Evolutionary conservation across 768 basidiomycete genomes (phyloP), one percentile per base, ranked within the genome.

Genomic region (Boletales sp.): DNA sequence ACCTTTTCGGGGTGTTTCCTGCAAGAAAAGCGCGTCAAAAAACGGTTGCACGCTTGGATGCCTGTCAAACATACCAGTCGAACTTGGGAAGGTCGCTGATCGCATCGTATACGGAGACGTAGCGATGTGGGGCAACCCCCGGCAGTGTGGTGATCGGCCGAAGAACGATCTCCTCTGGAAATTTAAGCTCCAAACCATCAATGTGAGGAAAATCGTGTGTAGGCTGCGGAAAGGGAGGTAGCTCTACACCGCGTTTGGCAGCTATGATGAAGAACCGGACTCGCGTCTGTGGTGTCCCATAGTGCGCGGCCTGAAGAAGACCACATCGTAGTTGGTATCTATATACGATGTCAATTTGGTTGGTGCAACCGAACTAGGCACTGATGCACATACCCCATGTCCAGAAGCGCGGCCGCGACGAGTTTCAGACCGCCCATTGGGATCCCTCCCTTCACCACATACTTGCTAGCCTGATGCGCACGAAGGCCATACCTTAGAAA

Each of bases 341-440:
- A 39, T 79, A 39, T 28, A 17, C 11, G 19, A 14, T 21, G 37
- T 39, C 41, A 30, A 18, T 18, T 19, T 42, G 37, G 25, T 30
- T 35, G 25, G 15, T 25, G 8, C 19, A 2, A 31, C 19, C 8
- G 25, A 51, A 8, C n/a, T 0, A 0, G 41, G 13, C 12, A 19
- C 42, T 39, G 32, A 30, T 0, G n/a, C 14, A 34, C 71, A 46
- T 63, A 90, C 89, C 76, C 75, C 79, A 93, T 80, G 30, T 82
- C 79, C 5, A 83, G 58, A 53, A 92, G 60, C 0, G 81, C 78
- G 5, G 82, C 70, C 0, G 81, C 60, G 17, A 90, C 59, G 15
- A 91, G 73, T 62, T 88, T 90, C 1, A 91, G 59, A 0, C 86
- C 86, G 8, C 90, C 90, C 76, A 80, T 80, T n/a, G 77, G 71